phyloP scores from a whole-genome alignment of 23 red algal genomes.

The Chondrus crispus region DNA sequence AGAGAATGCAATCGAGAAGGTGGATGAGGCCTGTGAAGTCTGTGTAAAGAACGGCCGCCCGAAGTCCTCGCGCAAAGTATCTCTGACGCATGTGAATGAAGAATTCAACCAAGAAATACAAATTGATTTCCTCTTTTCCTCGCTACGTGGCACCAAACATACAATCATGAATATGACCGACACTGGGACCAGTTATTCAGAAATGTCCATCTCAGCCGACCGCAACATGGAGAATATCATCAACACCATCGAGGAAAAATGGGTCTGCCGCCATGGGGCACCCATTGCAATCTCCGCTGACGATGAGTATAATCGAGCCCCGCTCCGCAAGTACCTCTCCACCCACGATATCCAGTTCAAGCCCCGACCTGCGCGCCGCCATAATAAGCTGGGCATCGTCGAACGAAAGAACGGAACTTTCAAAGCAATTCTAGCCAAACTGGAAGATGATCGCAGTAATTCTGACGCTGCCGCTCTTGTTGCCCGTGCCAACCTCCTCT shows the following conservation, averaged over 20 bases:
- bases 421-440: neutral
- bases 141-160: neutral
- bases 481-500: neutral
- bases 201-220: neutral
- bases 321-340: neutral
- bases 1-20: neutral
- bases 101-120: slow-evolving; percentile 25
- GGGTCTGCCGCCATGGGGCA: slow-evolving; percentile 17
- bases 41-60: neutral
- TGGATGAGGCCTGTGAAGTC: neutral
- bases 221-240: neutral
- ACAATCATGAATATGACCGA: neutral
- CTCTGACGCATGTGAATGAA: slow-evolving; percentile 11
- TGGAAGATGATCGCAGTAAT: neutral
- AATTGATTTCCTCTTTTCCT: neutral
- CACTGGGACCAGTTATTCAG: neutral
- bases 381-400: neutral
- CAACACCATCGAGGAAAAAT: neutral
- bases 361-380: neutral
- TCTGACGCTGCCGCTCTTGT: neutral
- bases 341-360: neutral
- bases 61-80: neutral
- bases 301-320: neutral
- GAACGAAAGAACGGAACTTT: neutral
- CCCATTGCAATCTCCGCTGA: neutral